Conservation (phyloP, 495 filamentous ascomycete species). For the Tuber indicum region DNA sequence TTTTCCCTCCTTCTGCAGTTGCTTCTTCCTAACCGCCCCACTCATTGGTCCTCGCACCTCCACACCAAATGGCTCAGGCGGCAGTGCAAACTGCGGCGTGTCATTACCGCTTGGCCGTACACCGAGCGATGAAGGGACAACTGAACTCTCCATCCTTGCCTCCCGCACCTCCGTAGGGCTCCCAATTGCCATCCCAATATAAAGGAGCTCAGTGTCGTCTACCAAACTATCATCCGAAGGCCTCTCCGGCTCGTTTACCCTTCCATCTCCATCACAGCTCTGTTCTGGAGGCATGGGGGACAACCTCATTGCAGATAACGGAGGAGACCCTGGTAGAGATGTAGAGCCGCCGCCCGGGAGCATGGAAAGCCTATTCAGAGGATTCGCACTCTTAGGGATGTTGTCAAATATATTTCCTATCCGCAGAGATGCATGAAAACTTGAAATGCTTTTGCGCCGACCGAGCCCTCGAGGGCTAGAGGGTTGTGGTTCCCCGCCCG, state of each 20-base stretch:
- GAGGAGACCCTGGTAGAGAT: constrained; percentile 5
- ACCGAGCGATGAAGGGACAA: not conserved
- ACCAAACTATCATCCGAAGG: constrained; percentile 19
- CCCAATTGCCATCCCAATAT: constrained; percentile 56
- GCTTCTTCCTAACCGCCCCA: constrained; percentile 14
- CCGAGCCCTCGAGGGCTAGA: constrained; percentile 21
- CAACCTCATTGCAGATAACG: not conserved
- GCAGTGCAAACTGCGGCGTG: constrained; percentile 13
- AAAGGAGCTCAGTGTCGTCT: constrained; percentile 26
- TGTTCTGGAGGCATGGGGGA: constrained; percentile 26
- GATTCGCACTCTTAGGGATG: constrained; percentile 35
- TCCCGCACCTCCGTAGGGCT: constrained; percentile 46
- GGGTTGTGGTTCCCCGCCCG: constrained; percentile 10
- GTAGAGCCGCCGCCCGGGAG: not conserved
- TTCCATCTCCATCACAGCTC: constrained; percentile 45
- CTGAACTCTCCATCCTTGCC: constrained; percentile 10
- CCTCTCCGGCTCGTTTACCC: constrained; percentile 40
- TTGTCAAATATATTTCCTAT: constrained; percentile 14
- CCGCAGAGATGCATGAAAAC: constrained; percentile 23
- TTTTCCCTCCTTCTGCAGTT: constrained; percentile 10
- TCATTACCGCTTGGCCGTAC: not conserved
- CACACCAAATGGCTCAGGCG: constrained; percentile 27
- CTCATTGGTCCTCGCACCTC: constrained; percentile 21
- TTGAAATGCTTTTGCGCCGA: constrained; percentile 38
- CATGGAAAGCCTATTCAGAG: constrained; percentile 26